phyloP scores from a whole-genome alignment of 2,329 filamentous ascomycete genomes.

The Cadophora luteo-olivacea region DNA sequence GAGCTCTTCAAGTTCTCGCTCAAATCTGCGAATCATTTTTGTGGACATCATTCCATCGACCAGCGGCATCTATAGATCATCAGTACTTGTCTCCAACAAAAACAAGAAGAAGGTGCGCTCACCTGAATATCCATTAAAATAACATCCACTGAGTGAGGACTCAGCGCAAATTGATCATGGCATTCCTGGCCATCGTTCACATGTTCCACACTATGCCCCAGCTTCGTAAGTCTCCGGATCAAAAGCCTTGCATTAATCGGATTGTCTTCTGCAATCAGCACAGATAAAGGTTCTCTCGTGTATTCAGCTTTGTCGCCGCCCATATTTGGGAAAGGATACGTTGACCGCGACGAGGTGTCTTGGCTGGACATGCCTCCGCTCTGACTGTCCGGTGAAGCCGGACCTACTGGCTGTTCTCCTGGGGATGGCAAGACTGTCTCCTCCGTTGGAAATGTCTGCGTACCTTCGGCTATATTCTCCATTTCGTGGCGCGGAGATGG shows the following conservation, averaged over 20 bases:
- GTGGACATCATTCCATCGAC: constrained; percentile 34
- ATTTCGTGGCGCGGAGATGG: not conserved
- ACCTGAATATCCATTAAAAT: constrained; percentile 41
- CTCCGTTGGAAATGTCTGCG: not conserved
- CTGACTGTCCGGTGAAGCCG: constrained; percentile 3
- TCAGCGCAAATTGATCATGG: constrained; percentile 73
- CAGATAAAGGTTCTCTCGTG: constrained; percentile 42
- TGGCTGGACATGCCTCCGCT: not conserved
- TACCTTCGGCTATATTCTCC: not conserved
- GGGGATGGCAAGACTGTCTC: not conserved
- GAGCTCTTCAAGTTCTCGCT: constrained; percentile 23
- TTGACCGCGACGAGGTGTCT: not conserved
- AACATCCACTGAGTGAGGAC: constrained; percentile 42
- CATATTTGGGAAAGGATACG: constrained; percentile 49
- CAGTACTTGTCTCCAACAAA: not conserved
- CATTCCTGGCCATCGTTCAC: constrained; percentile 78
- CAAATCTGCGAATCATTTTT: constrained; percentile 37
- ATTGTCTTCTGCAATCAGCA: constrained; percentile 83
- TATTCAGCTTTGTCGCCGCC: constrained; percentile 64
- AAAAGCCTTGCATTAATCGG: constrained; percentile 81
- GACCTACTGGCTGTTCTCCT: not conserved
- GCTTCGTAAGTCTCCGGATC: constrained; percentile 74
- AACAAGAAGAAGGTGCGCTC: not conserved
- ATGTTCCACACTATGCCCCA: constrained; percentile 74
- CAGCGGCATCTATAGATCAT: constrained; percentile 34